phyloP scores from a whole-genome alignment of 2,329 filamentous ascomycete genomes.

The Alternaria alternata region DNA sequence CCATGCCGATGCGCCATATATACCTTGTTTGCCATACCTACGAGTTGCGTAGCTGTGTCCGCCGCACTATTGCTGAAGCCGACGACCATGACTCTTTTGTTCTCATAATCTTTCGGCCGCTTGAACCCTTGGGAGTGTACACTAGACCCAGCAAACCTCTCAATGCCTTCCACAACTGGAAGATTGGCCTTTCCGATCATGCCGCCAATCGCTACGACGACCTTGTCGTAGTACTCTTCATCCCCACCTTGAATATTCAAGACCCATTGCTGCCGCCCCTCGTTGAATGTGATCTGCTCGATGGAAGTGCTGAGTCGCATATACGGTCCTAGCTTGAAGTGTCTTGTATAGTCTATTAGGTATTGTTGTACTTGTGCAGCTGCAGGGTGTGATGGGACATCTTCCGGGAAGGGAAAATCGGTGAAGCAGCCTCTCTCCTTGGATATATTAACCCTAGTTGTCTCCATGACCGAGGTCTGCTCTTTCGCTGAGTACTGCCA shows the following conservation, averaged over 20 bases:
- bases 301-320: slow-evolving; percentile 25
- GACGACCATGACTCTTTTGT: slow-evolving; percentile 34
- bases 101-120: slow-evolving; percentile 17
- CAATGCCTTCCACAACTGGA: slow-evolving; percentile 25
- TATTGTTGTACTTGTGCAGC: slow-evolving; percentile 33
- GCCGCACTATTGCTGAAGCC: slow-evolving; percentile 39
- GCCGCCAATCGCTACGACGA: slow-evolving; percentile 32
- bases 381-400: slow-evolving; percentile 25
- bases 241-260: slow-evolving; percentile 12
- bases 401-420: slow-evolving; percentile 29
- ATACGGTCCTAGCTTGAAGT: slow-evolving; percentile 27
- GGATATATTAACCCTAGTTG: slow-evolving; percentile 31
- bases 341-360: slow-evolving; percentile 23
- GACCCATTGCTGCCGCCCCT: slow-evolving; percentile 23
- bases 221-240: slow-evolving; percentile 28
- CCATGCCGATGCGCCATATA: slow-evolving; percentile 38
- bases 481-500: slow-evolving; percentile 33
- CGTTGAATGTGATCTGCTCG: slow-evolving; percentile 20
- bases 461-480: slow-evolving; percentile 31
- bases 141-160: slow-evolving; percentile 24
- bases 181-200: slow-evolving; percentile 25
- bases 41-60: slow-evolving; percentile 34
- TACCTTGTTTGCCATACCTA: slow-evolving; percentile 27
- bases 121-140: slow-evolving; percentile 28
- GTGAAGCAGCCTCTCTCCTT: slow-evolving; percentile 36